Percentiles rank a stretch among this genome's conserved stretches.
These are phyloP conservation scores for Penicillium sp. DNA, from an alignment of 2,329 filamentous ascomycete genomes.

Conservation along the genomic window DNA sequence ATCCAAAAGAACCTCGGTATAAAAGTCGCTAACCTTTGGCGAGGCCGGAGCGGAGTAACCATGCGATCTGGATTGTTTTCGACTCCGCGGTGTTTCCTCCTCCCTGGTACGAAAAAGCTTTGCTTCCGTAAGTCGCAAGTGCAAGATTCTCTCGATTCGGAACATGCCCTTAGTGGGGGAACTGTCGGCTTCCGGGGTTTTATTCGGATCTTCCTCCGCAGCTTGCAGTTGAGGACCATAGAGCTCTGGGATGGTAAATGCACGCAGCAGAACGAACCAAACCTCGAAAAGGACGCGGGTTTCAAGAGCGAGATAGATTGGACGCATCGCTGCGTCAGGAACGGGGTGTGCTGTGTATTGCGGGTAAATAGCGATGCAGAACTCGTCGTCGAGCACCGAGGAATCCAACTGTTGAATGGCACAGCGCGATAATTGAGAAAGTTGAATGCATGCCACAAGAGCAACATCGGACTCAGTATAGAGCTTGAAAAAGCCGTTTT, in stretches of 20 bases:
- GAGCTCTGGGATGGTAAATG: constrained; percentile 88
- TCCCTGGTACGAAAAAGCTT: constrained; percentile 49
- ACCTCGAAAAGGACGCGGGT: constrained; percentile 91
- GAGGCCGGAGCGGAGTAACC: constrained; percentile 25
- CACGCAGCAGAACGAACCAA: constrained; percentile 89
- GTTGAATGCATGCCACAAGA: constrained; percentile 77
- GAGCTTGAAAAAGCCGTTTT: constrained; percentile 91
- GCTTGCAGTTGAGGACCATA: constrained; percentile 63
- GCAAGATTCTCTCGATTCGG: constrained; percentile 63
- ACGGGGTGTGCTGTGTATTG: constrained; percentile 78
- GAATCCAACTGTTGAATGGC: constrained; percentile 87
- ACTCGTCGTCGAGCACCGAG: constrained; percentile 88
- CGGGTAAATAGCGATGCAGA: constrained; percentile 92
- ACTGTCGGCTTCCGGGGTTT: constrained; percentile 28
- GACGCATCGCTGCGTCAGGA: constrained; percentile 74
- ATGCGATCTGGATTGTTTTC: constrained; percentile 35
- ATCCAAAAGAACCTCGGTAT: constrained; percentile 50
- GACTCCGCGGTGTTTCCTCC: constrained; percentile 32
- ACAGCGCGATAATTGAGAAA: constrained; percentile 84
- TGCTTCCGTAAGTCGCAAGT: constrained; percentile 62
- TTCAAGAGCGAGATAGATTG: constrained; percentile 85
- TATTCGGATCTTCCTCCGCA: constrained; percentile 53
- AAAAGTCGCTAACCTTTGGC: constrained; percentile 43
- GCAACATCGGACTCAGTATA: constrained; percentile 82
- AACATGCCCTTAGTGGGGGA: constrained; percentile 60